Conservation (phyloP, 768 basidiomycete species). For the Pleurotus tuoliensis region DNA sequence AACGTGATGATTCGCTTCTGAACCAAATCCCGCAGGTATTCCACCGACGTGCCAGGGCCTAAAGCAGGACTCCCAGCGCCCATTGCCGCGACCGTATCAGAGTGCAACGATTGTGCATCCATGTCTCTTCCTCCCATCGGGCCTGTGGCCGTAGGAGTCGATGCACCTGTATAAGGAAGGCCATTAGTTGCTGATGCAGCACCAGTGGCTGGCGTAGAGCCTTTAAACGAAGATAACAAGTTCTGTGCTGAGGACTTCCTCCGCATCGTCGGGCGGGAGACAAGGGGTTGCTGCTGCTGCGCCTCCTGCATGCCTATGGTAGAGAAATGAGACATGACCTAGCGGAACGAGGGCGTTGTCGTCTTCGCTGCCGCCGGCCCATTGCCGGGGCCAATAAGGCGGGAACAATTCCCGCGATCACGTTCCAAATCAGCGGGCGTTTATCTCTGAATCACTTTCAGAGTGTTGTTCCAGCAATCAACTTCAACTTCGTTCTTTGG, state of each 20-base stretch:
- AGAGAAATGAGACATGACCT: constrained; percentile 33
- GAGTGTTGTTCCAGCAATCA: neutral
- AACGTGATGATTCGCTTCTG: constrained; percentile 83
- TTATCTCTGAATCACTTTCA: neutral
- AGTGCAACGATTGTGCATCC: constrained; percentile 68
- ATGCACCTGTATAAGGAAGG: constrained; percentile 32
- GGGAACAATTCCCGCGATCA: too few species aligned
- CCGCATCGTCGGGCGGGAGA: constrained; percentile 59
- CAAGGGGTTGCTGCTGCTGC: neutral
- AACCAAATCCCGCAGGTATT: constrained; percentile 74
- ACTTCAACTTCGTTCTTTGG: neutral
- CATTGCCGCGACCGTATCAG: constrained; percentile 33
- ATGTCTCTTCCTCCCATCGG: constrained; percentile 50
- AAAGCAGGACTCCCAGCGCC: constrained; percentile 41
- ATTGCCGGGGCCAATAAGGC: too few species aligned
- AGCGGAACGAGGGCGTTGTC: too few species aligned
- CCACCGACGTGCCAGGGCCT: constrained; percentile 60
- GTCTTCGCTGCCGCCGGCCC: too few species aligned
- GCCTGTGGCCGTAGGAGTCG: constrained; percentile 40
- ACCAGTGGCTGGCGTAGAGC: constrained; percentile 23
- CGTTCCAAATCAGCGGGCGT: neutral
- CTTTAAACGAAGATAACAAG: constrained; percentile 73
- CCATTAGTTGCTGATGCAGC: constrained; percentile 31
- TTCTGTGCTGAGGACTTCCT: constrained; percentile 87
- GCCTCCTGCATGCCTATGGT: neutral